phyloP scores from a whole-genome alignment of 495 filamentous ascomycete species.

The Cercophora samala region DNA sequence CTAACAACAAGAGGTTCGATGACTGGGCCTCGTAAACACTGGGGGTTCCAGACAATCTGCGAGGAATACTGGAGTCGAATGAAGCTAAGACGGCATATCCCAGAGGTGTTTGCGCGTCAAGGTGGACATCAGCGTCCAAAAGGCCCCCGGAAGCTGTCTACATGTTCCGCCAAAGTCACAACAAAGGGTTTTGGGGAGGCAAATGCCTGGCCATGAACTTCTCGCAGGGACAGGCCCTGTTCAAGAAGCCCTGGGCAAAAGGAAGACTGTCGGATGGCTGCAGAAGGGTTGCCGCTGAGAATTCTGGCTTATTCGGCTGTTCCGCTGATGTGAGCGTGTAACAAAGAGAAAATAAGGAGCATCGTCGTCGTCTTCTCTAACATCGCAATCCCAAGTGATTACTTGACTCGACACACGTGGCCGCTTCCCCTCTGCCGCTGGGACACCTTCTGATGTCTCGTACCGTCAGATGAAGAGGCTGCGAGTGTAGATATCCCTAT shows the following conservation, averaged over 20 bases:
- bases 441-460: neutral
- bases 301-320: constrained; percentile 24
- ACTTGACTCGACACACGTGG: constrained; percentile 54
- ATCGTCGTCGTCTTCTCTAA: constrained; percentile 31
- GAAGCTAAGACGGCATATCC: neutral
- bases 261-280: constrained; percentile 47
- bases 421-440: constrained; percentile 17
- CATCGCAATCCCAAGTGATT: constrained; percentile 34
- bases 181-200: constrained; percentile 50
- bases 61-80: neutral
- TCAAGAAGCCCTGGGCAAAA: constrained; percentile 43
- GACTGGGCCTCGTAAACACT: neutral
- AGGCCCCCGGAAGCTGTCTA: neutral
- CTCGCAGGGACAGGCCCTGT: constrained; percentile 48
- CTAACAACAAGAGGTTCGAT: neutral
- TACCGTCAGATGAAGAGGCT: neutral
- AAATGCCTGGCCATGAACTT: constrained; percentile 40
- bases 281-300: constrained; percentile 43
- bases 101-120: neutral
- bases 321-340: constrained; percentile 34
- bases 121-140: neutral
- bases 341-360: constrained; percentile 39
- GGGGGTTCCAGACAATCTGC: neutral
- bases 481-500: neutral
- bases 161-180: constrained; percentile 37